phyloP scores from a whole-genome alignment of 2,329 filamentous ascomycete species.

The Thelonectria discophora region DNA sequence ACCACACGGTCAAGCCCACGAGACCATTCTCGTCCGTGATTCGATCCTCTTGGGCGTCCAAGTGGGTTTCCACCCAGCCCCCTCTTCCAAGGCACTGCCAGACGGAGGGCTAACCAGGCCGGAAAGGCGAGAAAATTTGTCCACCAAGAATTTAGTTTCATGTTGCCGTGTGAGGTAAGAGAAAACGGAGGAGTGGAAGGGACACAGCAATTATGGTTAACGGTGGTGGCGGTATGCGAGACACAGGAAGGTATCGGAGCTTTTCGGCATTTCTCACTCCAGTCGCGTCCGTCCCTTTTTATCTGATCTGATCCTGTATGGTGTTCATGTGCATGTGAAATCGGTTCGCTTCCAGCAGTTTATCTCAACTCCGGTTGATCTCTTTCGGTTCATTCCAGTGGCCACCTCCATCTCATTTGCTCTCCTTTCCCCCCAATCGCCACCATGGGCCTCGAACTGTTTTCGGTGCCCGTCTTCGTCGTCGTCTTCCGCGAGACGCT shows the following conservation, averaged over 20 bases:
- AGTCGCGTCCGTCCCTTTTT: neutral
- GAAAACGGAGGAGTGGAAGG: neutral
- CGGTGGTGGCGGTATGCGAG: no score
- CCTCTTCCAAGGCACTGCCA: neutral
- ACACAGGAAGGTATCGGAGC: neutral
- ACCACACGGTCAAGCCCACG: constrained; percentile 1
- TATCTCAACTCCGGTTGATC: neutral
- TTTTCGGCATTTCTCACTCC: constrained; percentile 7
- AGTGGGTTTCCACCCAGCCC: neutral
- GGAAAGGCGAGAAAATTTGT: constrained; percentile 15
- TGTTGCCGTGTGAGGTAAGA: neutral
- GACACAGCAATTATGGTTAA: neutral
- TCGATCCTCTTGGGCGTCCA: neutral
- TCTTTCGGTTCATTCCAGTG: neutral
- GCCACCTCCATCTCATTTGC: neutral
- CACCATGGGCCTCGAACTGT: constrained; percentile 72
- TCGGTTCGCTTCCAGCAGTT: neutral
- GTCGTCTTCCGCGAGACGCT: constrained; percentile 88
- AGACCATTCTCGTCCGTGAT: neutral
- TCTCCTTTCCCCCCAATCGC: neutral
- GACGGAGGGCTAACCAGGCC: constrained; percentile 9
- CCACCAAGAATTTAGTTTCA: constrained; percentile 1
- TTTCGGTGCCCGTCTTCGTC: constrained; percentile 85
- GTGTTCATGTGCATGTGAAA: neutral
- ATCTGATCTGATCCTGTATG: constrained; percentile 21